Base-by-base conservation (phyloP, 2,329 filamentous ascomycete species). In the Hypoxylon sp. region DNA sequence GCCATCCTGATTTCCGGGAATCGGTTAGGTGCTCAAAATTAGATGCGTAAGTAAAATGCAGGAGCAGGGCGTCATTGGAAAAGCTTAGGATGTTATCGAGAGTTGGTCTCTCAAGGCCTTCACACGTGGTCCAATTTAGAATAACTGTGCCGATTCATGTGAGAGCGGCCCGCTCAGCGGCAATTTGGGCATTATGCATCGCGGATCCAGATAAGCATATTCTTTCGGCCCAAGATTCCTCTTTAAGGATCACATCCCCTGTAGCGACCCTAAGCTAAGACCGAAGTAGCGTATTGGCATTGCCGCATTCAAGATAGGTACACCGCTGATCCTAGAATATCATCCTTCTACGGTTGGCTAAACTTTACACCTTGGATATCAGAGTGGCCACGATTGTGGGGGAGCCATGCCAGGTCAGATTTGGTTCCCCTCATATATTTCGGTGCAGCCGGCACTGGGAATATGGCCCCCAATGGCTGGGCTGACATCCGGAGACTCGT, bases 191-290 rank as follows among this genome's bases (percentile, higher is more conserved):
- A 56, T 56, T 24, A 47, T 47, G 54, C 27, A 47, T 31, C 29
- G 11, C n/a, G 21, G 29, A 21, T 47, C 29, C 17, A 56, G 54
- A 56, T 47, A 56, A 47, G 39, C 54, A 47, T 35, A 29, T 35
- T 44, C 39, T 44, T 29, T 56, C 54, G 54, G 54, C 17, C 21
- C 29, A 56, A 47, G 39, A 47, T 56, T 47, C 39, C 54, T 56
- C 39, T 56, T 56, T 47, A 2, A 56, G 54, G 29, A 31, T 17
- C 17, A 19, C 27, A 11, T 27, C 54, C 42, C 39, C 39, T 46
- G 54, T 44, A 31, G 39, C 21, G 35, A 29, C 27, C 11, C 27
- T 19, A 47, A 35, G 54, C 54, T 56, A 56, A 21, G 54, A 56
- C 54, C 54, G 29, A 56, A 56, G 39, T 17, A 24, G 42, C 17